Evolutionary conservation across 805 yeast genomes (phyloP), one percentile per base, ranked within the genome.

Genomic region (Candida pseudoglaebosa): DNA sequence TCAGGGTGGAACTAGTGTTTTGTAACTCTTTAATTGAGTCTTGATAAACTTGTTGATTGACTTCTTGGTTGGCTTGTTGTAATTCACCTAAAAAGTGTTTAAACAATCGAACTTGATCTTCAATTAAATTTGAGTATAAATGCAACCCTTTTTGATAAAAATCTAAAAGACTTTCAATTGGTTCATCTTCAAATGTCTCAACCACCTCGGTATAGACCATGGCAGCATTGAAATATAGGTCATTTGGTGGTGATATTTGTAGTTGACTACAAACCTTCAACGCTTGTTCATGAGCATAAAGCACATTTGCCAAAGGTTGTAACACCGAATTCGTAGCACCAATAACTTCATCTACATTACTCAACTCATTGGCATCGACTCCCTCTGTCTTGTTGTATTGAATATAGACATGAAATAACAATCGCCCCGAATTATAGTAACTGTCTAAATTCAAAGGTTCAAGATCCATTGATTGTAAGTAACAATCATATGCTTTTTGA

Each of bases 391-490:
- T 71, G 35, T 65, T 57, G 43, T 71, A 76, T 36, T 71, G 74
- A 45, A 58, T 62, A 51, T 79, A 78, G 0, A 82, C 82, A 41
- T 75, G 78, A 44, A 73, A 80, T 16, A 79, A 56, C 44, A 83
- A 61, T 41, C 91, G 54, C 14, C 78, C 67, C 2, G 77, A 61
- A 56, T 83, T 84, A 54, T 82, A 83, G 43, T 71, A 62, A 12
- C 77, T 65, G 52, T 82, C 87, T 20, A 63, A 38, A 13, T 45
- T 28, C 17, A 32, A 6, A 28, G 36, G 34, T 28, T 46, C 49
- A 22, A 50, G 37, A 18, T 38, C 36, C 36, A 71, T 53, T 1
- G 79, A 70, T 24, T 48, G 47, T 3, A 44, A 38, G 48, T 82
- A 82, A 30, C 55, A 47, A 8, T 52, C 54, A 44, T 65, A 74